A percentile compares a stretch with the other conserved stretches of the same genome.
Conservation (phyloP, 1,284 basidiomycete species). For the Melampsora abietis-canadensis region DNA sequence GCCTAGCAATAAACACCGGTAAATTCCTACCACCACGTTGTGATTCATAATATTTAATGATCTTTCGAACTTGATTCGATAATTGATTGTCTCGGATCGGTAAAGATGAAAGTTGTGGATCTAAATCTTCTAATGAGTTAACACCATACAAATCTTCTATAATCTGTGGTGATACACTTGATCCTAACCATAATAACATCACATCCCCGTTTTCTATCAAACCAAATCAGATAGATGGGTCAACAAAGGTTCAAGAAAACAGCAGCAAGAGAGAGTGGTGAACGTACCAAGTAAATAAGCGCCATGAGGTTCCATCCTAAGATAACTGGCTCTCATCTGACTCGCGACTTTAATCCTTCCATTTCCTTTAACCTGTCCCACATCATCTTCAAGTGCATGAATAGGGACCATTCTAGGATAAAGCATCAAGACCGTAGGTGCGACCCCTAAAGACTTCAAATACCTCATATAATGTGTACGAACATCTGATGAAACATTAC, state of each 20-base stretch:
- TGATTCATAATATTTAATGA: slow-evolving; percentile 67
- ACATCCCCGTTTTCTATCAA: slow-evolving; percentile 80
- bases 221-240: slow-evolving; percentile 11
- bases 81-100: slow-evolving; percentile 62
- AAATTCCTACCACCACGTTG: slow-evolving; percentile 63
- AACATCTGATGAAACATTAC: slow-evolving; percentile 86
- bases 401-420: slow-evolving; percentile 87
- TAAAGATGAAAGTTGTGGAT: slow-evolving; percentile 58
- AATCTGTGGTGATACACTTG: slow-evolving; percentile 73
- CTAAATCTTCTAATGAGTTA: slow-evolving; percentile 70
- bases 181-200: slow-evolving; percentile 87
- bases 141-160: slow-evolving; percentile 81
- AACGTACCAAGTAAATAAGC: slow-evolving; percentile 80
- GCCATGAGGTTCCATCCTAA: slow-evolving; percentile 84
- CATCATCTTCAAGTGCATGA: slow-evolving; percentile 73
- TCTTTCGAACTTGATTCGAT: slow-evolving; percentile 78
- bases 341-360: slow-evolving; percentile 67
- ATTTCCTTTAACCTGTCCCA: slow-evolving; percentile 65
- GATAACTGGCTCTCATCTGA: slow-evolving; percentile 77
- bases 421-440: slow-evolving; percentile 70
- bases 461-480: slow-evolving; percentile 80
- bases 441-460: slow-evolving; percentile 68
- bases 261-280: not conserved
- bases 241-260: slow-evolving; percentile 12
- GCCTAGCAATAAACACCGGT: slow-evolving; percentile 77